Evolutionary conservation across 345 rosid species (phyloP).

Genomic region (Toxicodendron radicans): DNA sequence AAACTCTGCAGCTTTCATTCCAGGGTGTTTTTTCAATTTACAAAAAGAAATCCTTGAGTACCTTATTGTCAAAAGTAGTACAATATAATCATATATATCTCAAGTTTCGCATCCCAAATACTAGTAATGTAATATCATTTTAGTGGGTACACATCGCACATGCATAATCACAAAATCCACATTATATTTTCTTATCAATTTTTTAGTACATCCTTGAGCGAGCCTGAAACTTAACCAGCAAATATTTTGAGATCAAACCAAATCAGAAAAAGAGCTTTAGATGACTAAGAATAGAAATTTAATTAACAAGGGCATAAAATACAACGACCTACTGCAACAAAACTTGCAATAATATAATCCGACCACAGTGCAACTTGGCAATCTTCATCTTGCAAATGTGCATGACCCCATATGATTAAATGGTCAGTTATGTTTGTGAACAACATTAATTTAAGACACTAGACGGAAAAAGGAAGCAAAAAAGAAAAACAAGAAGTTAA

Average conservation of each 20-base stretch:
- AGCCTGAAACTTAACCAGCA: background rate
- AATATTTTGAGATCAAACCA: background rate
- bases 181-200: too few species aligned
- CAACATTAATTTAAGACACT: slow-evolving; percentile 31
- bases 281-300: background rate
- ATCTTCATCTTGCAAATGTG: slow-evolving; percentile 22
- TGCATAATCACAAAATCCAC: too few species aligned
- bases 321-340: slow-evolving; percentile 23
- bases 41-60: too few species aligned
- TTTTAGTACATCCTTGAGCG: too few species aligned
- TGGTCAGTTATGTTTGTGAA: slow-evolving; percentile 35
- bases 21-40: background rate
- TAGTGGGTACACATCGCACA: too few species aligned
- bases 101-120: too few species aligned
- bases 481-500: slow-evolving; percentile 17
- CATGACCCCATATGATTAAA: slow-evolving; percentile 36
- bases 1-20: background rate
- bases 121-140: too few species aligned
- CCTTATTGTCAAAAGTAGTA: background rate
- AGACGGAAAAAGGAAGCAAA: background rate
- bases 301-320: background rate
- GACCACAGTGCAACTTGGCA: slow-evolving; percentile 13
- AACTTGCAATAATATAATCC: slow-evolving; percentile 22
- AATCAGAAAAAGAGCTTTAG: background rate
- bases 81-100: too few species aligned